These are phyloP conservation scores for Fusarium sp. DNA, from an alignment of 2,329 filamentous ascomycete genomes.

Conservation along the genomic window DNA sequence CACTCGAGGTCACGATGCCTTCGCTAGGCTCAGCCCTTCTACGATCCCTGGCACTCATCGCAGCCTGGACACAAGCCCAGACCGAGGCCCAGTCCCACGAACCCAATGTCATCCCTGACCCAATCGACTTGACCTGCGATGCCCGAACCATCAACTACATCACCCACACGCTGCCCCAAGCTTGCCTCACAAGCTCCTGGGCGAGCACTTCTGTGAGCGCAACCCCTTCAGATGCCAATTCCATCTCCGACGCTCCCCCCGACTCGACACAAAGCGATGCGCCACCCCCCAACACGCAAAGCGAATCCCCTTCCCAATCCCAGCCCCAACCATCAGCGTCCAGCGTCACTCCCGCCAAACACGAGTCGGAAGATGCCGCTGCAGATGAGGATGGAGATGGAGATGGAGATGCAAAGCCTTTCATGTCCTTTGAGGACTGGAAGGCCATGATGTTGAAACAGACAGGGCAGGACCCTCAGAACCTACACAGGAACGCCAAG, in stretches of 20 bases:
- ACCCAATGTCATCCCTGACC: not conserved
- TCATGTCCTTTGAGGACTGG: conserved; percentile 98
- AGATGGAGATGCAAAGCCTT: conserved; percentile 57
- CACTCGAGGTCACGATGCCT: conserved; percentile 25
- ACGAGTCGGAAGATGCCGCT: conserved; percentile 20
- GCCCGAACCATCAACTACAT: conserved; percentile 81
- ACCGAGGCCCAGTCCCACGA: conserved; percentile 5
- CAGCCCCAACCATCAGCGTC: conserved; percentile 1
- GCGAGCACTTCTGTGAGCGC: conserved; percentile 54
- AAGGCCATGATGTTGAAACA: conserved; percentile 91
- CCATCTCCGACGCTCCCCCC: not conserved
- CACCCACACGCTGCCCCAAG: conserved; percentile 78
- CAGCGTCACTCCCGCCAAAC: not conserved
- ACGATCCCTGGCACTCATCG: conserved; percentile 12
- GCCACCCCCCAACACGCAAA: conserved; percentile 8
- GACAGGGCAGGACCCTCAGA: conserved; percentile 76
- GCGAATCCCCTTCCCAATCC: not conserved
- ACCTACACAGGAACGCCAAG: conserved; percentile 70
- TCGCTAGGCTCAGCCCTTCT: conserved; percentile 28
- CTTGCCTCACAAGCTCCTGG: conserved; percentile 75
- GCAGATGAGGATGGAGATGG: conserved; percentile 30
- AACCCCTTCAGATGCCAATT: conserved; percentile 26
- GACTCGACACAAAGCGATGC: conserved; percentile 3
- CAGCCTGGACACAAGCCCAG: conserved; percentile 11
- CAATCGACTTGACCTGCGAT: conserved; percentile 50